Evolutionary conservation across 2,329 filamentous ascomycete genomes (phyloP), one percentile per base, ranked within the genome.

Genomic region (Coniochaeta prunicola): DNA sequence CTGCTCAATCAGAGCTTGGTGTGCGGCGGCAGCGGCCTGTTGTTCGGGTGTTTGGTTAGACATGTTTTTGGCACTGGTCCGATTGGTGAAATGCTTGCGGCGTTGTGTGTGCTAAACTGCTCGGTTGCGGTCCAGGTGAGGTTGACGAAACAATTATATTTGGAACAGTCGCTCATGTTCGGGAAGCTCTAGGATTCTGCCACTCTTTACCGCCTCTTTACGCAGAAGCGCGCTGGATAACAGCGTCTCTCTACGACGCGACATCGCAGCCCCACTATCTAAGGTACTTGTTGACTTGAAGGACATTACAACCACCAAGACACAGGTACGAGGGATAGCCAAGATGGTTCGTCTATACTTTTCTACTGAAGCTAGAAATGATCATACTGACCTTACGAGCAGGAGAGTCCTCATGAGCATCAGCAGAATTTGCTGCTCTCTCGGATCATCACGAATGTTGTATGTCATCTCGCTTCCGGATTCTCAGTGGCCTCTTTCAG

Each of bases 331-430:
- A 1, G 24, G 30, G 10, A 30, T 13, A 50, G 45, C 13, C 45
- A 30, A 50, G 45, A 50, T 50, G 45, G 45, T 50, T 28, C 30
- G 45, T 50, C 12, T 8, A 28, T 28, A 30, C 4, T 4, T 30
- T 17, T 5, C 12, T 26, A 30, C n/a, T 17, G 26, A 28, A 28
- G 19, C 19, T 28, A 31, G 36, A 19, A n/a, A 10, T 15, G 34
- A 30, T 21, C 5, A n/a, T 38, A 17, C 50, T 63, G 10, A 64
- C 24, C 0, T 9, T 28, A 0, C 21, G 0, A 2, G 26, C 57
- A 88, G 93, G 94, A 99, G 74, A 96, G 91, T 68, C 94, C 94
- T 40, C 94, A 99, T 71, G 94, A 97, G 73, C 92, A 97, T 67
- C 94, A 97, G 79, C 93, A 99, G 80, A 96, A 89, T 69, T 81